These are phyloP conservation scores for Pyrus communis DNA, from an alignment of 306 rosid genomes.

Conservation along the genomic window DNA sequence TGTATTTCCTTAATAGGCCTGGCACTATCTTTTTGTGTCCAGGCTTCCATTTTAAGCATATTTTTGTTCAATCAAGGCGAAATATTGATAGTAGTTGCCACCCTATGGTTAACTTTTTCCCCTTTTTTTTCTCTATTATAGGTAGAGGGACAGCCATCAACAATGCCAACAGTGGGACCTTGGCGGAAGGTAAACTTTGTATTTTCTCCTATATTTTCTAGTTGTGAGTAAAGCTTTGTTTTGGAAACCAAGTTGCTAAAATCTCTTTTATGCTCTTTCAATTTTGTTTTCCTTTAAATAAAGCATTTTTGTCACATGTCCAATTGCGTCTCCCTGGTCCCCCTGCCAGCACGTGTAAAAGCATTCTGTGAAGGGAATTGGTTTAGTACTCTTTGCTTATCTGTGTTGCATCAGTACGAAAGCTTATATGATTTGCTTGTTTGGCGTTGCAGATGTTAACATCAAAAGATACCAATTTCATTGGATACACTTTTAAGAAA, in stretches of 20 bases:
- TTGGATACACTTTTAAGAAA: constrained; percentile 86
- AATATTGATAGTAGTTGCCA: not conserved
- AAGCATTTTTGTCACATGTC: not conserved
- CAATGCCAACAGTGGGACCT: constrained; percentile 80
- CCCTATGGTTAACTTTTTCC: not conserved
- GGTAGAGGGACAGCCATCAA: constrained; percentile 77
- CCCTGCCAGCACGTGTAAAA: not conserved
- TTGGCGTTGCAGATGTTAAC: constrained; percentile 76
- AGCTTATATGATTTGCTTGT: not conserved
- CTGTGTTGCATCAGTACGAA: not conserved
- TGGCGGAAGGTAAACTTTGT: constrained; percentile 78
- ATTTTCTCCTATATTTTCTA: not conserved
- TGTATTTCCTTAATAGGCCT: not conserved
- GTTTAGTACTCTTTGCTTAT: not conserved
- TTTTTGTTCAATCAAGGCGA: not conserved
- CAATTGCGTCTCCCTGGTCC: not conserved
- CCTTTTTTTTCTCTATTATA: constrained; percentile 5
- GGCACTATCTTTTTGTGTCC: not conserved
- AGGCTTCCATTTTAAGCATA: not conserved
- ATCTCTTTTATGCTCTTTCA: not conserved
- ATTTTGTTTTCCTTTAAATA: not conserved
- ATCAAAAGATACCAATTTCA: constrained; percentile 92
- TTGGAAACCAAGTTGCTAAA: not conserved
- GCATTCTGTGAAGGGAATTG: not conserved
- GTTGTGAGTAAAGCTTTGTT: not conserved